Conservation (phyloP, 768 basidiomycete genomes). For the Calocybe gangraenosa region DNA sequence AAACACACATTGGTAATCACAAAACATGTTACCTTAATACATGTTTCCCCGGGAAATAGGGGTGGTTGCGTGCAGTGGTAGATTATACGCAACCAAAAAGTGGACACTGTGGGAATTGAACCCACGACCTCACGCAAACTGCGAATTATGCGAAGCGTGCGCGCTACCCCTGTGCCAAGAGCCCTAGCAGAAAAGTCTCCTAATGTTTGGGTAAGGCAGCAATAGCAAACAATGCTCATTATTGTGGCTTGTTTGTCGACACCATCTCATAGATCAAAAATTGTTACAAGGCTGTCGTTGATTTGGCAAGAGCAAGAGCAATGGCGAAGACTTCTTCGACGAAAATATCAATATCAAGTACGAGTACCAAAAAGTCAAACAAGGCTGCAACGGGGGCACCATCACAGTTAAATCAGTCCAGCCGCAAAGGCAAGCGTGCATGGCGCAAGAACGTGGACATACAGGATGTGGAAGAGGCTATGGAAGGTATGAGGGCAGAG, state of each 20-base stretch:
- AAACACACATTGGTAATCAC: too few species aligned
- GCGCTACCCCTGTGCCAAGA: constrained; percentile 61
- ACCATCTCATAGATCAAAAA: too few species aligned
- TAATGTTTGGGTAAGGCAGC: too few species aligned
- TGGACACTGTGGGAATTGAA: constrained; percentile 54
- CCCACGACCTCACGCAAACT: constrained; percentile 54
- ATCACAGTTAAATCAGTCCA: constrained; percentile 61
- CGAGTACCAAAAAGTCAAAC: constrained; percentile 9
- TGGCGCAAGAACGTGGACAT: constrained; percentile 95
- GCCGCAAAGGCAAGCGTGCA: constrained; percentile 86
- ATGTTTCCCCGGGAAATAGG: too few species aligned
- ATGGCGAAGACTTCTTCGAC: constrained; percentile 11
- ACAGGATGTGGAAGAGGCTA: constrained; percentile 66
- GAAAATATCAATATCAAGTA: constrained; percentile 1
- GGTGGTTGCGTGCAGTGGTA: too few species aligned
- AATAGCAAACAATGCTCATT: too few species aligned
- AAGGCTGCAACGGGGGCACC: constrained; percentile 47
- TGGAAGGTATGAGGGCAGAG: constrained; percentile 77
- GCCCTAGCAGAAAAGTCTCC: constrained; percentile 29
- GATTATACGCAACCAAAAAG: constrained; percentile 12
- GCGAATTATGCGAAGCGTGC: constrained; percentile 45
- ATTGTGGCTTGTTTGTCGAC: too few species aligned
- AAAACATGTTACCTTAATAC: too few species aligned
- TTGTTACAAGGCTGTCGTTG: too few species aligned
- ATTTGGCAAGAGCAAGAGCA: too few species aligned